A percentile compares a stretch with the other conserved stretches of the same genome.
phyloP scores from a whole-genome alignment of 2,329 filamentous ascomycete genomes.

The Pseudogymnoascus sp. region DNA sequence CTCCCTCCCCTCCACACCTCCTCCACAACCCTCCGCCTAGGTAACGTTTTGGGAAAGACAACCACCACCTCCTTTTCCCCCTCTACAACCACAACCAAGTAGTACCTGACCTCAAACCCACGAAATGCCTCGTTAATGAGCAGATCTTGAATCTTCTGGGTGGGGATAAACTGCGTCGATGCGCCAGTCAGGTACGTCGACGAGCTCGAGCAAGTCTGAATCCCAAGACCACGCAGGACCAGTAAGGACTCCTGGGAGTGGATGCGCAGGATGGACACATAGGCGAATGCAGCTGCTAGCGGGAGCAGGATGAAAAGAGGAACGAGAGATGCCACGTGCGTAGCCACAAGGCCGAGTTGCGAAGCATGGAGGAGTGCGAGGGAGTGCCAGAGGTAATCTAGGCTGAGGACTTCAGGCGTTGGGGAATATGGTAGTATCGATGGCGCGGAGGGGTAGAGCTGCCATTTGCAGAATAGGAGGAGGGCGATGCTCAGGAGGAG shows the following conservation, averaged over 20 bases:
- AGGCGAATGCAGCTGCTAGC: constrained; percentile 34
- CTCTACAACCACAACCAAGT: constrained; percentile 82
- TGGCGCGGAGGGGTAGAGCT: constrained; percentile 19
- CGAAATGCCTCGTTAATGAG: constrained; percentile 92
- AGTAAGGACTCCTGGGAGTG: constrained; percentile 74
- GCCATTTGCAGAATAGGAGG: constrained; percentile 45
- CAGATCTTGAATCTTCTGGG: constrained; percentile 84
- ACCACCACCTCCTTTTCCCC: constrained; percentile 84
- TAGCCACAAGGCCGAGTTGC: constrained; percentile 30
- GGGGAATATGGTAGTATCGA: neutral
- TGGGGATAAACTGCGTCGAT: constrained; percentile 76
- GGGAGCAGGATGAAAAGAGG: constrained; percentile 38
- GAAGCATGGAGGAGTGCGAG: constrained; percentile 24
- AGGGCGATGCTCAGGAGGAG: constrained; percentile 38
- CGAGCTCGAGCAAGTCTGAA: constrained; percentile 75
- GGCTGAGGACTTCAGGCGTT: constrained; percentile 14
- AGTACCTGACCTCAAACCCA: constrained; percentile 85
- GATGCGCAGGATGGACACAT: constrained; percentile 40
- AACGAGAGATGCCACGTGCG: constrained; percentile 28
- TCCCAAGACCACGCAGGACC: constrained; percentile 79
- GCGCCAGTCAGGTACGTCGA: constrained; percentile 58
- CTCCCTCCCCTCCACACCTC: constrained; percentile 83
- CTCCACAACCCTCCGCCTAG: constrained; percentile 68
- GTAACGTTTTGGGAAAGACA: constrained; percentile 82
- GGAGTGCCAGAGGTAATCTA: constrained; percentile 23